These are phyloP conservation scores for Trametopsis cervina DNA, from an alignment of 768 basidiomycete genomes.

Conservation along the genomic window DNA sequence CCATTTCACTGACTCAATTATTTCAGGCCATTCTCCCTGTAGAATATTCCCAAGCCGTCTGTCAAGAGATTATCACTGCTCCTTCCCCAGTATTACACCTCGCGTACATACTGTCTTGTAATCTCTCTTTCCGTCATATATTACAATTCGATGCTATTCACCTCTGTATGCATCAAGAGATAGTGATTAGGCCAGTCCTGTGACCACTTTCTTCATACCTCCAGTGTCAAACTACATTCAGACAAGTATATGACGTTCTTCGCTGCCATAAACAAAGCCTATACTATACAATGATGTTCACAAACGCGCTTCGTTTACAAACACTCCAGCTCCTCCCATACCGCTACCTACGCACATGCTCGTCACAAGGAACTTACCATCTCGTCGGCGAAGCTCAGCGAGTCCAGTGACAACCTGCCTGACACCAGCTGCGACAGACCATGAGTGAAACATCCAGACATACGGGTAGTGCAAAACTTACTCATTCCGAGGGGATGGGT, in stretches of 20 bases:
- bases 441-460: slow-evolving; percentile 8
- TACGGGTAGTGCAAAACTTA: slow-evolving; percentile 27
- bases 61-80: too few species aligned
- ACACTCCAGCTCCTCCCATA: slow-evolving; percentile 81
- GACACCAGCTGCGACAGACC: slow-evolving; percentile 54
- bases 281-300: background rate
- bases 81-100: too few species aligned
- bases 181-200: too few species aligned
- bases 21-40: too few species aligned
- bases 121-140: too few species aligned
- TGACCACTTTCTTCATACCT: background rate
- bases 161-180: too few species aligned
- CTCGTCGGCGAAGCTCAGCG: slow-evolving; percentile 65
- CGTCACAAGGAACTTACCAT: slow-evolving; percentile 69
- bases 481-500: slow-evolving; percentile 84
- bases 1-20: too few species aligned
- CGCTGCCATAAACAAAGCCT: background rate
- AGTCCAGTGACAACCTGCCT: slow-evolving; percentile 89
- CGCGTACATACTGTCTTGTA: too few species aligned
- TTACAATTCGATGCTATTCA: too few species aligned
- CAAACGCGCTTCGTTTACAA: slow-evolving; percentile 54
- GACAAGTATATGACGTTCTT: background rate
- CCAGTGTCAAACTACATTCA: background rate
- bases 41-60: too few species aligned
- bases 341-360: slow-evolving; percentile 82